These are phyloP conservation scores for Yamadazyma sp. DNA, from an alignment of 805 yeast genomes.

Conservation along the genomic window DNA sequence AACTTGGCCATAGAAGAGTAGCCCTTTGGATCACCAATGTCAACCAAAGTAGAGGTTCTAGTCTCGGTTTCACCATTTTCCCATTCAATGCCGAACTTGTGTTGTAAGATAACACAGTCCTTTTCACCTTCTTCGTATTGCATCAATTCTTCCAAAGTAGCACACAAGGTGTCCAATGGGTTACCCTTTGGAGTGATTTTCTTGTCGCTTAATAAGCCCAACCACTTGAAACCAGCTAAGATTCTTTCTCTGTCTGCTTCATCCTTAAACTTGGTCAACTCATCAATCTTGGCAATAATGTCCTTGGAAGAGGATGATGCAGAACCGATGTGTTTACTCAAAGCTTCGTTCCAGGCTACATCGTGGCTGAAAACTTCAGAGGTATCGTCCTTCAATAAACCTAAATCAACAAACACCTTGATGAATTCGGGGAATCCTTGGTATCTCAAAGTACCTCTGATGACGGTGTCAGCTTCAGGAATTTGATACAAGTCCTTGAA, in stretches of 20 bases:
- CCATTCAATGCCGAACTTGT: conserved; percentile 97
- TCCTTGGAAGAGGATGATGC: conserved; percentile 68
- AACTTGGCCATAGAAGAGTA: conserved; percentile 98
- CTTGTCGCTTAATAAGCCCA: conserved; percentile 82
- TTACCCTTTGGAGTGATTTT: conserved; percentile 85
- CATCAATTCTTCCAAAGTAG: conserved; percentile 92
- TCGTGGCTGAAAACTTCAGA: conserved; percentile 54
- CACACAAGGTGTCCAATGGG: conserved; percentile 95
- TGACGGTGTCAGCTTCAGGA: conserved; percentile 96
- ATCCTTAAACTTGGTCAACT: conserved; percentile 77
- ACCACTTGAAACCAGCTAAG: conserved; percentile 87
- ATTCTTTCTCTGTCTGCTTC: conserved; percentile 84
- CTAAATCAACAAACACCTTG: conserved; percentile 91
- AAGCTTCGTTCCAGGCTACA: conserved; percentile 86
- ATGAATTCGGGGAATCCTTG: conserved; percentile 99
- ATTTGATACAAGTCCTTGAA: conserved; percentile 89
- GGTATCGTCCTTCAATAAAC: conserved; percentile 81
- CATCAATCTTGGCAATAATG: conserved; percentile 69
- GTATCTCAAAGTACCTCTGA: conserved; percentile 96
- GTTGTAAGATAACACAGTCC: conserved; percentile 93
- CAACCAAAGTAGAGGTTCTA: conserved; percentile 94
- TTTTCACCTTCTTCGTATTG: conserved; percentile 95
- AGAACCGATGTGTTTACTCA: conserved; percentile 74
- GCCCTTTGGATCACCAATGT: conserved; percentile 83
- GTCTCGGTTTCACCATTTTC: conserved; percentile 87